Evolutionary conservation across 1,284 basidiomycete genomes (phyloP), one percentile per base, ranked within the genome.

Genomic region (Ceratobasidium sp.): DNA sequence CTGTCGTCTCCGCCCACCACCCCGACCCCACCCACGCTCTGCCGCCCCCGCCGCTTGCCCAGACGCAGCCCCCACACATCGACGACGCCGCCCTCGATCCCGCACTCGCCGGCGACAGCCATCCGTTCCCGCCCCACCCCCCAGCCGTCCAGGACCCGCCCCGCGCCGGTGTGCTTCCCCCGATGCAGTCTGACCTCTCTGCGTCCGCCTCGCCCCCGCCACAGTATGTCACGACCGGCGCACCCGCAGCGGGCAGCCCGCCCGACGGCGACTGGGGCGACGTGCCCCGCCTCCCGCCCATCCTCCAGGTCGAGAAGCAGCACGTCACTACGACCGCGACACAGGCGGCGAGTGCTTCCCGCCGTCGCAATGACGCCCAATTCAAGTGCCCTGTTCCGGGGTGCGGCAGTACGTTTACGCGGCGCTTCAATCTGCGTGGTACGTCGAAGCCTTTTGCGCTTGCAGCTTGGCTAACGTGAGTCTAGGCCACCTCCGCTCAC

Each of bases 261-360:
- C 34, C 53, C 2, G 61, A 56, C 62, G 49, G 51, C 53, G 65
- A 69, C 9, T 69, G 65, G 65, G 65, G 63, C 46, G 63, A 86
- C 75, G 85, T 91, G 5, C 88, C 90, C 1, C 87, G 92, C 63
- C 84, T 94, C 6, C 92, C 92, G 46, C 92, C 91, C 65, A 93
- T 94, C 79, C 83, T 92, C 48, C 92, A 93, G 81, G 92, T 96
- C 59, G 92, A 95, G 83, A 94, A 94, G 82, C 90, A 93, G 84
- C 93, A 95, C 82, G 96, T 98, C 51, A 98, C 96, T 41, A 96
- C 94, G 39, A 91, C 91, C 58, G 96, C 96, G n/a, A 98, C 96
- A 0, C 94, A 97, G 82, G 88, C 93, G 3, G 96, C 96, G 1
- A 95, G 93, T 79, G 93, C 92, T 49, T 95, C 92, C 81, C 87